Conservation (phyloP, 495 filamentous ascomycete species). For the Achaetomiella virescens region DNA sequence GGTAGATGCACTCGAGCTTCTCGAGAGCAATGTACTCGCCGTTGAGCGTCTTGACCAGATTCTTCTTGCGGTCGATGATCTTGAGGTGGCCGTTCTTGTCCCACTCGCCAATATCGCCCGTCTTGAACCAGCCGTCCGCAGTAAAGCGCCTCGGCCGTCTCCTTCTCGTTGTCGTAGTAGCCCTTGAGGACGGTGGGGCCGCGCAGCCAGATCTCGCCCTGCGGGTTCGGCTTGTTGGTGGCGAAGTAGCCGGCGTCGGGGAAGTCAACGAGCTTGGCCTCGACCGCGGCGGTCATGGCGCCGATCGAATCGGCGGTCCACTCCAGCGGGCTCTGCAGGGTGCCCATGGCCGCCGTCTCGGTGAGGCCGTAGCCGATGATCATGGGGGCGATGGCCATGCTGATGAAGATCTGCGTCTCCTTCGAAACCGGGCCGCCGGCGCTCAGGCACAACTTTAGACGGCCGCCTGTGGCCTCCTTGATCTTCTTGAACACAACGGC, state of each 20-base stretch:
- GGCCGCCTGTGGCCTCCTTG: conserved; percentile 82
- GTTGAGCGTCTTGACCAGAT: conserved; percentile 89
- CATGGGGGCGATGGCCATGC: conserved; percentile 83
- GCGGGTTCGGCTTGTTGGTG: conserved; percentile 79
- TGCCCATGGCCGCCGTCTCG: conserved; percentile 91
- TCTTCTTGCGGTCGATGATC: conserved; percentile 98
- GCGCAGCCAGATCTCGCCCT: conserved; percentile 91
- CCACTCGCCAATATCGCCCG: conserved; percentile 91
- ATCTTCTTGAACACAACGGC: conserved; percentile 82
- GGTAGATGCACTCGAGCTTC: conserved; percentile 96
- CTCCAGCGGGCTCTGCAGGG: conserved; percentile 78
- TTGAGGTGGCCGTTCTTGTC: conserved; percentile 71
- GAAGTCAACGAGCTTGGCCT: conserved; percentile 95
- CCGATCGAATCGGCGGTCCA: conserved; percentile 84
- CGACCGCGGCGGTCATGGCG: conserved; percentile 71
- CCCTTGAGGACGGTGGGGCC: conserved; percentile 64
- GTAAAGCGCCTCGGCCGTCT: conserved; percentile 70
- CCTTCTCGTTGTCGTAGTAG: conserved; percentile 79
- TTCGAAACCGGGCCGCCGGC: conserved; percentile 81
- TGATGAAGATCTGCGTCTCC: conserved; percentile 83
- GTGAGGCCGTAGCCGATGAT: conserved; percentile 93
- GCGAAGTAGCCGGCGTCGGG: conserved; percentile 85
- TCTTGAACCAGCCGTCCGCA: conserved; percentile 90
- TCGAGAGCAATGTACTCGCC: conserved; percentile 98
- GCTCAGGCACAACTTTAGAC: conserved; percentile 75